Base-by-base conservation (phyloP, 352 stramenopile genomes). In the Halophytophthora polymorphica region DNA sequence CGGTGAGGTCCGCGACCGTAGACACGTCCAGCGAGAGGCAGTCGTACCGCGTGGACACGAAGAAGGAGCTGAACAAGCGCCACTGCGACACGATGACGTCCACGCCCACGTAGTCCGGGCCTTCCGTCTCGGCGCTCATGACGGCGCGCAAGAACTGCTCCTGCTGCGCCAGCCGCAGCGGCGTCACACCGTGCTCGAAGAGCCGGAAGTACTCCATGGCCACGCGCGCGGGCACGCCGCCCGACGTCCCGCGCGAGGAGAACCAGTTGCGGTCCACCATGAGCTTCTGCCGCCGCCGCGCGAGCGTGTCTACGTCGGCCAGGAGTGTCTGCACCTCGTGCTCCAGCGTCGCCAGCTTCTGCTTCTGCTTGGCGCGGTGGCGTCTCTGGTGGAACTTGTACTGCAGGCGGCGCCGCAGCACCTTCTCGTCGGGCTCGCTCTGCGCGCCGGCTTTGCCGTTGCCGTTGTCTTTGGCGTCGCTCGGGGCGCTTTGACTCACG, bases 371-470 rank as follows among this genome's bases (percentile, higher is more conserved):
- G 40, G 75, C 77, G 18, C 77, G 73, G 49, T 88, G 80, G 49
- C 64, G 75, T 2, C 71, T 75, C 52, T 90, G 77, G 51, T 88
- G 76, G 50, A 81, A 70, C 31, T 84, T 85, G 61, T 86, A 86
- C 53, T 88, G 79, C 38, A 75, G 59, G 6, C 76, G 67, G 22
- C 68, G 50, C 3, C 69, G 64, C 18, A 71, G 50, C 22, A 77
- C 56, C 44, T 80, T 83, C 22, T 88, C 69, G 37, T 74, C 58
- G n/a, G n/a, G n/a, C n/a, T n/a, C n/a, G n/a, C n/a, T n/a, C n/a
- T n/a, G n/a, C n/a, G n/a, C n/a, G n/a, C n/a, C n/a, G n/a, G n/a
- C n/a, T n/a, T n/a, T n/a, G n/a, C n/a, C n/a, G n/a, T n/a, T n/a
- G n/a, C n/a, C n/a, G n/a, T n/a, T n/a, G n/a, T n/a, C n/a, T n/a